phyloP scores from a whole-genome alignment of 2,329 filamentous ascomycete species.

The Acrodontium crateriforme region DNA sequence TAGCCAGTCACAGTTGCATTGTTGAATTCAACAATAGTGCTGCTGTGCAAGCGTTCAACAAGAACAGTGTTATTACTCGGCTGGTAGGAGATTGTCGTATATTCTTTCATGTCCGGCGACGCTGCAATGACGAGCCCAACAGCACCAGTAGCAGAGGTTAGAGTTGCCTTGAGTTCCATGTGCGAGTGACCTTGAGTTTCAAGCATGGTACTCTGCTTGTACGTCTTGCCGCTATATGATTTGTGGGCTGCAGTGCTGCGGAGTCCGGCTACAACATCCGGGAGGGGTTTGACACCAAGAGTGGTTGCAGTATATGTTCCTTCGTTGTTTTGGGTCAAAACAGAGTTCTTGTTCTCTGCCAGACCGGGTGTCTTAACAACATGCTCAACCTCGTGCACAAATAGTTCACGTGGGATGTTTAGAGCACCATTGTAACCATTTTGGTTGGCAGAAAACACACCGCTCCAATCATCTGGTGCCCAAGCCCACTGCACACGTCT shows the following conservation, averaged over 20 bases:
- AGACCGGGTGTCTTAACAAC: slow-evolving; percentile 24
- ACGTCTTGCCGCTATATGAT: slow-evolving; percentile 13
- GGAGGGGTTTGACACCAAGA: slow-evolving; percentile 29
- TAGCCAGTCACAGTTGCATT: slow-evolving; percentile 33
- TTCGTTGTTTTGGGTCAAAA: slow-evolving; percentile 17
- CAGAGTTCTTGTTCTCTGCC: slow-evolving; percentile 10
- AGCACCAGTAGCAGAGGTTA: slow-evolving; percentile 23
- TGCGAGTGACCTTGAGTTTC: slow-evolving; percentile 21
- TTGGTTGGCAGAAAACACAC: slow-evolving; percentile 26
- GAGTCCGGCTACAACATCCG: slow-evolving; percentile 30
- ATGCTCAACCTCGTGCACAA: slow-evolving; percentile 29
- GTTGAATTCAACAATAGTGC: slow-evolving; percentile 27
- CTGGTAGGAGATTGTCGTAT: slow-evolving; percentile 32
- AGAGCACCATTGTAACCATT: slow-evolving; percentile 32
- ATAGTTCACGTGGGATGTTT: slow-evolving; percentile 32
- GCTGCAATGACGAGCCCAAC: slow-evolving; percentile 30
- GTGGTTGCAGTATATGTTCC: slow-evolving; percentile 30
- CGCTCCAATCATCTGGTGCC: slow-evolving; percentile 27
- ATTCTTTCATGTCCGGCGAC: slow-evolving; percentile 30
- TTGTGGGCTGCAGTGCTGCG: slow-evolving; percentile 16
- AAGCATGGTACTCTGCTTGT: slow-evolving; percentile 16
- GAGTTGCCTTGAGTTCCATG: slow-evolving; percentile 28
- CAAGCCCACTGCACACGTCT: slow-evolving; percentile 35
- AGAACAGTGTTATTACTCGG: slow-evolving; percentile 33
- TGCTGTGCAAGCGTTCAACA: slow-evolving; percentile 31